These are phyloP conservation scores for Yamadazyma songkhlaensis DNA, from an alignment of 1,139 yeast species.

Conservation along the genomic window DNA sequence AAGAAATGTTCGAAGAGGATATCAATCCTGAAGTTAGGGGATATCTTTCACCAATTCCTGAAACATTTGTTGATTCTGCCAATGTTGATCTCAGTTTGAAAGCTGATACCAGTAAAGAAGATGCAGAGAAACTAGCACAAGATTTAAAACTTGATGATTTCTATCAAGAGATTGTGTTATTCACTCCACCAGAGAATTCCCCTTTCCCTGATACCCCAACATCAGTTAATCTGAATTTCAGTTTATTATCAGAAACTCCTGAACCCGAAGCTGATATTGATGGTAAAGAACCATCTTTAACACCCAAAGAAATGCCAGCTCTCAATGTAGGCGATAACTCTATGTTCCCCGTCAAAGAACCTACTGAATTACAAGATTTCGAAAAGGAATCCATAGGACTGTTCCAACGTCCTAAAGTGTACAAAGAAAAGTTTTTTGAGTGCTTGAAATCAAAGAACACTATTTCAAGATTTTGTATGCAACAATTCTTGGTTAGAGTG, in stretches of 20 bases:
- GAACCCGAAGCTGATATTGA: neutral
- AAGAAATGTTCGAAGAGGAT: constrained; percentile 17
- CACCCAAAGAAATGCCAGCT: neutral
- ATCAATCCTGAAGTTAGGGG: constrained; percentile 30
- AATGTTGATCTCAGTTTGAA: neutral
- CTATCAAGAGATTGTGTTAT: neutral
- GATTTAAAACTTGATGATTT: neutral
- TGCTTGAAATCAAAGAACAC: constrained; percentile 28
- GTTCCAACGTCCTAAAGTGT: constrained; percentile 11
- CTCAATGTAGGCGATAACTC: too few species aligned
- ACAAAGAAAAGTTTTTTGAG: constrained; percentile 26
- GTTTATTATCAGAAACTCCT: neutral
- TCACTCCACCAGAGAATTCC: neutral
- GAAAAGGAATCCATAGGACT: neutral
- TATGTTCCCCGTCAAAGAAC: too few species aligned
- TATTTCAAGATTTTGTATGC: constrained; percentile 58
- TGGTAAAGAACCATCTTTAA: neutral
- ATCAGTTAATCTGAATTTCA: neutral
- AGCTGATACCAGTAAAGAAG: neutral
- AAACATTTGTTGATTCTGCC: constrained; percentile 4
- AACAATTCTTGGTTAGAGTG: constrained; percentile 67
- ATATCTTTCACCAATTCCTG: constrained; percentile 14
- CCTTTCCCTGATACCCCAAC: neutral
- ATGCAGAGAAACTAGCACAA: neutral
- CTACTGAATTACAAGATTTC: neutral